Evolutionary conservation across 139 green algal genomes (phyloP).

Genomic region (Volvox africanus): DNA sequence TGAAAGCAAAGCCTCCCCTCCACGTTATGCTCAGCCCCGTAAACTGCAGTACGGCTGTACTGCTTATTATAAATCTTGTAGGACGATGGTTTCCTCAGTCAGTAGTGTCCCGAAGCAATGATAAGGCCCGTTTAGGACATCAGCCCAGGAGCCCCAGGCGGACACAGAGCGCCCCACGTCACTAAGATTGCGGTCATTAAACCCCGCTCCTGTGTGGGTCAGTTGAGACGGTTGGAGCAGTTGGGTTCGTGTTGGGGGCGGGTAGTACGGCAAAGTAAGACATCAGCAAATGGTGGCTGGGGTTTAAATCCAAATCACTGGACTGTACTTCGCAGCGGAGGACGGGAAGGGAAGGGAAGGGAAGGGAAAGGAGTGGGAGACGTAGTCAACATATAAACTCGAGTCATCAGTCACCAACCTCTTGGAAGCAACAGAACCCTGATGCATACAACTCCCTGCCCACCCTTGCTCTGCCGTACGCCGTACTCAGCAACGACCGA

Average conservation of each 20-base stretch:
- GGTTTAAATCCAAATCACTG: too few species aligned
- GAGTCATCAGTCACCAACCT: too few species aligned
- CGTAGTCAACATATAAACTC: too few species aligned
- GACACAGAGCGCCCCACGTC: conserved; percentile 76
- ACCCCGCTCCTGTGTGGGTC: conserved; percentile 29
- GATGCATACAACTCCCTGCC: too few species aligned
- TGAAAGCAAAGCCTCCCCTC: too few species aligned
- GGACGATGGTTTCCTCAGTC: conserved; percentile 66
- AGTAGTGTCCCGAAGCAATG: conserved; percentile 74
- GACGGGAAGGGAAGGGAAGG: background rate
- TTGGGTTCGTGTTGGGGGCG: too few species aligned
- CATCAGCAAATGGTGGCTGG: too few species aligned
- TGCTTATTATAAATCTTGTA: conserved; percentile 76
- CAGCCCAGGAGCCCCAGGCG: conserved; percentile 79
- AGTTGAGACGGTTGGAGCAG: background rate
- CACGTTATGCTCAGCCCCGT: conserved; percentile 78
- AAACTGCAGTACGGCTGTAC: conserved; percentile 73
- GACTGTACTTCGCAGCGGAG: too few species aligned
- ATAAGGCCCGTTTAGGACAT: conserved; percentile 80
- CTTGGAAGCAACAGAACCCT: too few species aligned
- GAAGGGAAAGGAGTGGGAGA: too few species aligned
- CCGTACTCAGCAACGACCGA: conserved; percentile 73
- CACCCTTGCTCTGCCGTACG: conserved; percentile 61
- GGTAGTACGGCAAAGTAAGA: too few species aligned
- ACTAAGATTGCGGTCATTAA: conserved; percentile 53